Percentiles rank a stretch among this genome's conserved stretches.
Conservation (phyloP, 257 asterid species). For the Ligustrum vulgare region DNA sequence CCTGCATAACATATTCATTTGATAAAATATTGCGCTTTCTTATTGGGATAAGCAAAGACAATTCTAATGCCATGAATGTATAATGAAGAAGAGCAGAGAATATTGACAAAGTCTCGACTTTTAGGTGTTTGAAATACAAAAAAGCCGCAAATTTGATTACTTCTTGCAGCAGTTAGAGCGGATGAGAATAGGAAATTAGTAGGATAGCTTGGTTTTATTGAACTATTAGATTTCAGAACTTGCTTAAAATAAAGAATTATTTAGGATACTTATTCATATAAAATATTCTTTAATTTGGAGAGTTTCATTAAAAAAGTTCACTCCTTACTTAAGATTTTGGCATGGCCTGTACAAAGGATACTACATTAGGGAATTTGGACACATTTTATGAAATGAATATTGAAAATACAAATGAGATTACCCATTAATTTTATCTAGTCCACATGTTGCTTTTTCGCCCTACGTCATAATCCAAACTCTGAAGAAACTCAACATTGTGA, state of each 20-base stretch:
- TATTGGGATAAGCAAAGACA: background rate
- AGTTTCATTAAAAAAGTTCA: too few species aligned
- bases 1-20: slow-evolving; percentile 42
- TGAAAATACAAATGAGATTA: background rate
- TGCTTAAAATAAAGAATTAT: background rate
- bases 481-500: background rate
- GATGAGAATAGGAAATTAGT: background rate
- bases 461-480: background rate
- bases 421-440: background rate
- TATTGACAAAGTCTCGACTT: background rate
- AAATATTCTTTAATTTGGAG: background rate
- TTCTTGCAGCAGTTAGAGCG: background rate
- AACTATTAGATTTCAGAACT: background rate
- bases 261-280: background rate
- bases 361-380: background rate
- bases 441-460: background rate
- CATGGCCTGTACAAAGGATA: background rate
- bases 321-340: background rate
- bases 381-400: background rate
- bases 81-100: background rate
- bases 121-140: background rate
- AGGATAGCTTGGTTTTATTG: background rate
- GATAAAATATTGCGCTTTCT: background rate
- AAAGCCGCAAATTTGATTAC: background rate
- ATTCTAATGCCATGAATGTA: background rate